Evolutionary conservation across 2,329 filamentous ascomycete species (phyloP), one percentile per base, ranked within the genome.

Genomic region (Penicillium sp.): DNA sequence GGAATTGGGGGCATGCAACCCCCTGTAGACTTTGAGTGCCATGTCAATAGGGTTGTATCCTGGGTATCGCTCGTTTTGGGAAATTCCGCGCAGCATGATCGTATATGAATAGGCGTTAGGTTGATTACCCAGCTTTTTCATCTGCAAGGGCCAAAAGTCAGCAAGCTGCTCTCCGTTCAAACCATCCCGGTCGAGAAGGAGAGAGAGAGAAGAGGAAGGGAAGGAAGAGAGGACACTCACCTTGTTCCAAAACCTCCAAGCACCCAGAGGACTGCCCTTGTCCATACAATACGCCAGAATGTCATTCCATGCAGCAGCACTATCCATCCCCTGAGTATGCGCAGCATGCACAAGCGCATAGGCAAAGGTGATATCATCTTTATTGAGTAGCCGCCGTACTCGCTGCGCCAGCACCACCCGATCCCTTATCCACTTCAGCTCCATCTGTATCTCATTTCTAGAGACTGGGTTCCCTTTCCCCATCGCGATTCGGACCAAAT

Each of bases 81-180:
- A 85, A 58, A 93, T 87, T 31, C 93, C 94, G 55, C 86, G 84
- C 67, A 99, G 88, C 62, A 98, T 85, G 61, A 91, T 88, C 19
- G 91, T 95, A 73, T 91, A 97, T 0, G 95, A 97, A 70, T 90
- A 86, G 3, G 87, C 85, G 73, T 93, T 94, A 1, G 95, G 94
- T 29, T 85, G 82, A 70, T 96, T 90, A 5, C 84, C 89, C 64
- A 93, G 86, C 80, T 98, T 98, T 81, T 98, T 99, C 94, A 99
- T 98, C 90, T 92, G 31, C 48, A 60, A 64, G 71, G 57, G n/a
- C 2, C 56, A 30, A 29, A 54, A 60, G 54, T 61, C 48, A 68
- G 54, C 31, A 41, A 64, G 29, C 8, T 26, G 35, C 11, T 11
- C 41, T 23, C 45, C 55, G 44, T 35, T 17, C n/a, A 58, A 35